phyloP scores from a whole-genome alignment of 257 asterid genomes.

The Asclepias syriaca region DNA sequence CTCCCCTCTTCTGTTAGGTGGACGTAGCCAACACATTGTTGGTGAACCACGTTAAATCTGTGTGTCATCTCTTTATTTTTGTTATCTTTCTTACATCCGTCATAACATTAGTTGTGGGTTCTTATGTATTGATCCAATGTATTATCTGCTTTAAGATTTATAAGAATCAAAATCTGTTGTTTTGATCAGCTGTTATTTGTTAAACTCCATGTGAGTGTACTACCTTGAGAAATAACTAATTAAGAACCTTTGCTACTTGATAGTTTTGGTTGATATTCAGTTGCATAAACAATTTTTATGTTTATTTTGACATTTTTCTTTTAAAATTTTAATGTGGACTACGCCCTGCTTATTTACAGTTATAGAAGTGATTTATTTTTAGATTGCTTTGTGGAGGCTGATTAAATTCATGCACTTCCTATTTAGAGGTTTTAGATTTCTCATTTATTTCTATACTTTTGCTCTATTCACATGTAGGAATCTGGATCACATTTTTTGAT shows the following conservation, averaged over 20 bases:
- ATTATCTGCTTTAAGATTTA: background rate
- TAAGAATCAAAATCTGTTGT: background rate
- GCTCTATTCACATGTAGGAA: slow-evolving; percentile 45
- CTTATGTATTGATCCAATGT: background rate
- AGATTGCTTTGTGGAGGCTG: background rate
- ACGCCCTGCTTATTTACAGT: background rate
- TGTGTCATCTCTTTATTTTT: no score
- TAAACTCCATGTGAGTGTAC: background rate
- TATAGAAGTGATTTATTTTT: background rate
- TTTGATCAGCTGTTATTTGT: background rate
- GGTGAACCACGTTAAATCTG: no score
- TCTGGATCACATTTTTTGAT: slow-evolving; percentile 93
- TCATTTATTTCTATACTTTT: slow-evolving; percentile 2
- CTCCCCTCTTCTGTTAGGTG: no score
- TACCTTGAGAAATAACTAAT: background rate
- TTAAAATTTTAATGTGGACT: background rate
- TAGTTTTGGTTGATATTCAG: background rate
- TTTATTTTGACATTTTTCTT: background rate
- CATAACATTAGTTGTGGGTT: no score
- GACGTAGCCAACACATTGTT: no score
- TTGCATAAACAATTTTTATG: background rate
- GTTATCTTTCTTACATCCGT: no score
- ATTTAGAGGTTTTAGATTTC: background rate
- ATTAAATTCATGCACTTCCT: background rate
- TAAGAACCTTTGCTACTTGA: background rate